Evolutionary conservation across 495 filamentous ascomycete species (phyloP).

Genomic region (Physcia stellaris): DNA sequence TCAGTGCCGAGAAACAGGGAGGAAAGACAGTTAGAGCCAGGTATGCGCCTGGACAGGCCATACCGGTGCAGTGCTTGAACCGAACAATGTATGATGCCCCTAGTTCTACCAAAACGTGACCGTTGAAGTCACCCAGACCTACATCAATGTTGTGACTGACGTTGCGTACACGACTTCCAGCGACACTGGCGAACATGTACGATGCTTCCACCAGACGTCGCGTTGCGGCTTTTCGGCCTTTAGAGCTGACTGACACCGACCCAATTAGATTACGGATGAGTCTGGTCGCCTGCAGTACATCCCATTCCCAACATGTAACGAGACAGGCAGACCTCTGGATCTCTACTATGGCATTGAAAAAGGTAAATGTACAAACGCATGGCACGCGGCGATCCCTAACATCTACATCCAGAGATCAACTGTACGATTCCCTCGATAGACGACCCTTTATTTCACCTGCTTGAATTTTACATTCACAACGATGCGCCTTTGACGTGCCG

Average conservation of each 20-base stretch:
- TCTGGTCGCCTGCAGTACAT: conserved; percentile 83
- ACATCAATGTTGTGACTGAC: too few species aligned
- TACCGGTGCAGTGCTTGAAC: conserved; percentile 56
- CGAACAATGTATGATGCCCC: conserved; percentile 44
- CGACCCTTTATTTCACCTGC: conserved; percentile 88
- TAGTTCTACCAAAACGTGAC: background rate
- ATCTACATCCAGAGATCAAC: conserved; percentile 49
- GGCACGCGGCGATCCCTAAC: too few species aligned
- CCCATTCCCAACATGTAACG: conserved; percentile 84
- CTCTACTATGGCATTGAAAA: conserved; percentile 72
- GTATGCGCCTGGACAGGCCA: conserved; percentile 34
- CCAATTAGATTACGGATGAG: conserved; percentile 71
- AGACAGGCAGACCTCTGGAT: conserved; percentile 68
- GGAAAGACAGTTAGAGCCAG: conserved; percentile 34
- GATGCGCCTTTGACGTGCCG: conserved; percentile 90
- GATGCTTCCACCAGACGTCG: conserved; percentile 12
- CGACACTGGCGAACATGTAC: conserved; percentile 52
- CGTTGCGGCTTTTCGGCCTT: background rate
- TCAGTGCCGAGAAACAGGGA: too few species aligned
- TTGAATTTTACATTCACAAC: conserved; percentile 97
- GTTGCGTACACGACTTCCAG: conserved; percentile 21
- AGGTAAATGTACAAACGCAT: conserved; percentile 14
- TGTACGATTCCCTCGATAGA: conserved; percentile 79
- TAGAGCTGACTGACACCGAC: conserved; percentile 9
- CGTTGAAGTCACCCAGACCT: too few species aligned